Percentiles rank a stretch among this genome's conserved stretches.
Conservation (phyloP, 1,284 basidiomycete genomes). For the Trametes pubescens region DNA sequence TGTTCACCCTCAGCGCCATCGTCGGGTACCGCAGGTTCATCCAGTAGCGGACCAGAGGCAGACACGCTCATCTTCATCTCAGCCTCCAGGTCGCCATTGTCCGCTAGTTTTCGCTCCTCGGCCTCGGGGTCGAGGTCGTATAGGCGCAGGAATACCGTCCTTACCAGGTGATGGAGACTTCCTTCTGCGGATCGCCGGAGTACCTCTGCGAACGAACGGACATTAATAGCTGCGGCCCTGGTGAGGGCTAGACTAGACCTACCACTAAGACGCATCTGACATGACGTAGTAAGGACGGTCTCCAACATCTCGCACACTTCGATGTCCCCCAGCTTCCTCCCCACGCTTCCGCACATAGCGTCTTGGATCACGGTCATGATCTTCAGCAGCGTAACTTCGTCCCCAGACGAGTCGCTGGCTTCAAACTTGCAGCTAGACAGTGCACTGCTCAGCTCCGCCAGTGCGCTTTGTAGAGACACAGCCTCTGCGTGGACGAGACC, state of each 20-base stretch:
- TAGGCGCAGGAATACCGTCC: constrained; percentile 83
- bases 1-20: constrained; percentile 6
- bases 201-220: constrained; percentile 64
- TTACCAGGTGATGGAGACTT: constrained; percentile 91
- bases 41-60: constrained; percentile 9
- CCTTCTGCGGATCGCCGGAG: constrained; percentile 92
- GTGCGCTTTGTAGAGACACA: constrained; percentile 63
- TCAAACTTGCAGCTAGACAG: constrained; percentile 98
- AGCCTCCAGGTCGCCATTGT: constrained; percentile 57
- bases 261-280: constrained; percentile 96
- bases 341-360: constrained; percentile 78
- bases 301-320: constrained; percentile 99
- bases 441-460: constrained; percentile 88
- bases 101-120: constrained; percentile 72
- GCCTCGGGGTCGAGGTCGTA: constrained; percentile 67
- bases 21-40: constrained; percentile 2
- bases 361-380: constrained; percentile 93
- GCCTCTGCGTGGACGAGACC: constrained; percentile 71
- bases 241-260: constrained; percentile 42
- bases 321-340: constrained; percentile 82
- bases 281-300: constrained; percentile 96
- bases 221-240: constrained; percentile 22
- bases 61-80: constrained; percentile 70
- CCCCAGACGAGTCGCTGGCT: constrained; percentile 93
- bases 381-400: constrained; percentile 94